Base-by-base conservation (phyloP, 352 stramenopile species). In the Pythium plurisporium region DNA sequence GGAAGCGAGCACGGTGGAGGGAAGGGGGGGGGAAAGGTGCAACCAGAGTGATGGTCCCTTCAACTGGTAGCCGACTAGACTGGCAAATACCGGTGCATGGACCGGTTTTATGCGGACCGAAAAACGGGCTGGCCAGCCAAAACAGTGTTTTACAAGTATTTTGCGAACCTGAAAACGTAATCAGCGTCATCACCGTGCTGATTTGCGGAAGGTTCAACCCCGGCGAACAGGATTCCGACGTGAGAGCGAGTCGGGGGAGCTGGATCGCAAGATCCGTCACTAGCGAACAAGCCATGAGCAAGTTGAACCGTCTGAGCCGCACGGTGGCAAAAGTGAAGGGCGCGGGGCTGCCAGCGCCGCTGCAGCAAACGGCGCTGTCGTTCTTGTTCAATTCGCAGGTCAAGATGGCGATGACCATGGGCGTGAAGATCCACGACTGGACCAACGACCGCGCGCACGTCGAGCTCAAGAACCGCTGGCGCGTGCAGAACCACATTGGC, bases 401-500 rank as follows among this genome's bases (percentile, higher is more conserved):
- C 31, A 95, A 95, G 62, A 80, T 94, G 68, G 86, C 86, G 5
- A 68, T 81, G 40, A 87, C 83, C 26, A 76, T 82, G 47, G 82
- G 85, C 36, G 80, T 96, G 44, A 67, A 76, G 40, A 81, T 96
- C 59, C 65, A 90, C 57, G 72, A 89, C 46, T 73, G 85, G 41
- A 77, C 55, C 25, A 54, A 70, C 19, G 40, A 65, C 17, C 58
- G 64, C 43, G 79, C 80, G 8, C 60, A 74, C 23, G 71, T 94
- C 22, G 65, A 62, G 19, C 69, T 96, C 31, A 83, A 84, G 43
- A 96, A 96, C 70, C 58, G 63, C 34, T 55, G 69, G 52, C 74
- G 78, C 49, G 80, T 95, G 26, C 87, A 95, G 67, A 96, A 96
- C 73, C 87, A 96, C 65, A 95, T 96, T 47, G 82, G 84, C 6